Evolutionary conservation across 2,329 filamentous ascomycete species (phyloP).

Genomic region (Calonectria pteridis): DNA sequence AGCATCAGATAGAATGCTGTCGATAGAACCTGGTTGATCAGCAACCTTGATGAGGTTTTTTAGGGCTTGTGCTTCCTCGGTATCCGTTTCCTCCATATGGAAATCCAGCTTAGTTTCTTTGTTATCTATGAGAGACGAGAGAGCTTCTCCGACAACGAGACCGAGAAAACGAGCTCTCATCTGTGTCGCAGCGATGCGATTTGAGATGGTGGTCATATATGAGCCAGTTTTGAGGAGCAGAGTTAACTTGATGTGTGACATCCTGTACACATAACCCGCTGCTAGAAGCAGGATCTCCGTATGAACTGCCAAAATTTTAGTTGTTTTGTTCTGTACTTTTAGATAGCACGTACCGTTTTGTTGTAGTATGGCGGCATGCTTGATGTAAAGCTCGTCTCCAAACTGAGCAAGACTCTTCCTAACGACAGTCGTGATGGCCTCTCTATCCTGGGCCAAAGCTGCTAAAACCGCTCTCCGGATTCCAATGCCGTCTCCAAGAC

Average conservation of each 20-base stretch:
- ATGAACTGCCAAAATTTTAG: slow-evolving; percentile 70
- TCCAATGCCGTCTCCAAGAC: slow-evolving; percentile 71
- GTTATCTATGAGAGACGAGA: slow-evolving; percentile 74
- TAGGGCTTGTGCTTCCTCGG: slow-evolving; percentile 81
- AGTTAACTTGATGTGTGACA: slow-evolving; percentile 74
- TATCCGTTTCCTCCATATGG: slow-evolving; percentile 82
- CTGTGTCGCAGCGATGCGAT: slow-evolving; percentile 84
- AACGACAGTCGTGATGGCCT: slow-evolving; percentile 67
- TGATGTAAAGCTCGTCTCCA: slow-evolving; percentile 88
- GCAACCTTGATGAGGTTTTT: slow-evolving; percentile 72
- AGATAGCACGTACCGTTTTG: slow-evolving; percentile 78
- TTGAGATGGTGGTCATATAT: slow-evolving; percentile 86
- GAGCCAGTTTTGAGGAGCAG: slow-evolving; percentile 77
- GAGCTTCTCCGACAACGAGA: slow-evolving; percentile 85
- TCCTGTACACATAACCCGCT: slow-evolving; percentile 80
- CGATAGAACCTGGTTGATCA: slow-evolving; percentile 73
- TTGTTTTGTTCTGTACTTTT: background rate
- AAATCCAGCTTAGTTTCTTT: slow-evolving; percentile 83
- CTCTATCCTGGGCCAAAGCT: slow-evolving; percentile 65
- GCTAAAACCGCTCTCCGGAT: slow-evolving; percentile 76
- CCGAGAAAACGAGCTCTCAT: slow-evolving; percentile 83
- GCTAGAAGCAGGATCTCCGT: slow-evolving; percentile 83
- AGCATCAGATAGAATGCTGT: slow-evolving; percentile 58
- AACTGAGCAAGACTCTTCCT: slow-evolving; percentile 81
- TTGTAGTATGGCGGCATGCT: slow-evolving; percentile 84